Conservation (phyloP, 2,329 filamentous ascomycete species). For the Teratosphaeria zuluensis region DNA sequence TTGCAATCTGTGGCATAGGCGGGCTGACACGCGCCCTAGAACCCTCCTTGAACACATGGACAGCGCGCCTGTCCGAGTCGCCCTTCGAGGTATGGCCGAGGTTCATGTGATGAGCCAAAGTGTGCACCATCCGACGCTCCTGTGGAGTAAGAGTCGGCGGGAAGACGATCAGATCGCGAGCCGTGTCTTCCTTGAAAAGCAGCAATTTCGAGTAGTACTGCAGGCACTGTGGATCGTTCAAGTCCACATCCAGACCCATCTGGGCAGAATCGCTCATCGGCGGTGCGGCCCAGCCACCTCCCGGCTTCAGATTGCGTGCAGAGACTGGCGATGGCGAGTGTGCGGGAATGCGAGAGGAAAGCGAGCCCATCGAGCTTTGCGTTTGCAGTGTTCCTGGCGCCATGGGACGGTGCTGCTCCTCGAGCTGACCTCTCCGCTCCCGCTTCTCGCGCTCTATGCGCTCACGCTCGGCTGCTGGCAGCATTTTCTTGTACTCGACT, state of each 20-base stretch:
- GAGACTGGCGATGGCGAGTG: constrained; percentile 61
- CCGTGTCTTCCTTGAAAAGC: constrained; percentile 73
- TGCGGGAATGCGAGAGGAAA: constrained; percentile 49
- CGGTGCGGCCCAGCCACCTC: constrained; percentile 9
- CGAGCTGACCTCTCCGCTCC: constrained; percentile 86
- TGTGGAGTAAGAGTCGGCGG: constrained; percentile 68
- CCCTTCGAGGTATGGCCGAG: constrained; percentile 86
- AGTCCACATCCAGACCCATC: constrained; percentile 56
- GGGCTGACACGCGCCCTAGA: constrained; percentile 50
- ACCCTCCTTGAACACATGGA: constrained; percentile 72
- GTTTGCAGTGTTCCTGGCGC: constrained; percentile 58
- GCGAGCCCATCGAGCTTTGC: constrained; percentile 77
- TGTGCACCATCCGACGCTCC: constrained; percentile 84
- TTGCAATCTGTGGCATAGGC: constrained; percentile 53
- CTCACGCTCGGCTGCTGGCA: constrained; percentile 86
- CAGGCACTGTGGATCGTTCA: constrained; percentile 83
- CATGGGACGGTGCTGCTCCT: constrained; percentile 86
- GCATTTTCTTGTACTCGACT: constrained; percentile 99
- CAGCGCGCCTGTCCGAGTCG: constrained; percentile 74
- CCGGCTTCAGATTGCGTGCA: constrained; percentile 39
- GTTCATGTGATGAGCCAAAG: constrained; percentile 88
- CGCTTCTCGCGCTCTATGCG: constrained; percentile 95
- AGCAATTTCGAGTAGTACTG: constrained; percentile 84
- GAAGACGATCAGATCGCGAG: constrained; percentile 75
- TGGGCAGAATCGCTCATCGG: constrained; percentile 2